Evolutionary conservation across 345 rosid species (phyloP).

Genomic region (Gossypium anomalum): DNA sequence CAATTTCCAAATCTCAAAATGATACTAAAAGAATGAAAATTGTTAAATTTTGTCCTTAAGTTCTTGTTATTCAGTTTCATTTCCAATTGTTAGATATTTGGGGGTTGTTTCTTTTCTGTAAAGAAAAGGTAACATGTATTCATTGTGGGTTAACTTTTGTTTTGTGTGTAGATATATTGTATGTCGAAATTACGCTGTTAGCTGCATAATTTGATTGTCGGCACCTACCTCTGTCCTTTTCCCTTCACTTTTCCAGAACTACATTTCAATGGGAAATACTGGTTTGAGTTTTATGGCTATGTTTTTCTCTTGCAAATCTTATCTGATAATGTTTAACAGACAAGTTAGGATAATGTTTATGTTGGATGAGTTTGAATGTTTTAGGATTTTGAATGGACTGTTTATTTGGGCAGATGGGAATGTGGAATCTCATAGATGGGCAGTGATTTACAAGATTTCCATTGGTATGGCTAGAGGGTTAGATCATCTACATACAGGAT

Average conservation of each 20-base stretch:
- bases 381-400: not conserved
- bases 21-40: too few species aligned
- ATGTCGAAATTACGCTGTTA: not conserved
- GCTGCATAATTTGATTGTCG: conserved; percentile 4
- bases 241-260: not conserved
- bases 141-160: not conserved
- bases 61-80: conserved; percentile 7
- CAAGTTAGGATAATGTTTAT: not conserved
- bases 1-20: too few species aligned
- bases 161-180: not conserved
- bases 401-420: conserved; percentile 47
- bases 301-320: not conserved
- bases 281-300: not conserved
- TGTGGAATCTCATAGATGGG: conserved; percentile 55
- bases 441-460: conserved; percentile 46
- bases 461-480: conserved; percentile 63
- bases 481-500: conserved; percentile 70
- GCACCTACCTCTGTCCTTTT: conserved; percentile 9
- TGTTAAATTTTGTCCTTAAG: not conserved
- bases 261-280: not conserved
- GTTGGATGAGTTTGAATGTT: not conserved
- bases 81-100: not conserved
- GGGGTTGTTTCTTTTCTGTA: not conserved
- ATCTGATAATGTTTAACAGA: not conserved
- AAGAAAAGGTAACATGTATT: not conserved